phyloP scores from a whole-genome alignment of 768 basidiomycete species.

The Lepiota subincarnata region DNA sequence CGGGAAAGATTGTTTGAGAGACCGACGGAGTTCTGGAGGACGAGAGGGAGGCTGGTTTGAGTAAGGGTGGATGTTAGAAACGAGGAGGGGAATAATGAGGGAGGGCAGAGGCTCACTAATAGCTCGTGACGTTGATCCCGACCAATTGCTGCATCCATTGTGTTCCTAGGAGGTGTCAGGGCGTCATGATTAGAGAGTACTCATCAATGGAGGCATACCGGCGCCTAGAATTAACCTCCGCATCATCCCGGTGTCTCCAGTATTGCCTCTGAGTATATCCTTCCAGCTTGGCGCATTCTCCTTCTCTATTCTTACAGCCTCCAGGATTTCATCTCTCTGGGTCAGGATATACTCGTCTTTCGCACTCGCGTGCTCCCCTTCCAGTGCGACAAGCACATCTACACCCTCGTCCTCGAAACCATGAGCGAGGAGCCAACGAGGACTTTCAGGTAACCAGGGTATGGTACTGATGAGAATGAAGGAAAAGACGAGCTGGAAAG shows the following conservation, averaged over 20 bases:
- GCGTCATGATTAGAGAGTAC: neutral
- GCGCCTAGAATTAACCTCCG: conserved; percentile 38
- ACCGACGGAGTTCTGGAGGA: conserved; percentile 48
- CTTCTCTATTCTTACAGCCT: conserved; percentile 40
- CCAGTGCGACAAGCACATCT: conserved; percentile 37
- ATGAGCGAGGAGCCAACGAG: conserved; percentile 47
- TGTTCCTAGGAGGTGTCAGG: conserved; percentile 27
- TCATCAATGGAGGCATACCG: conserved; percentile 23
- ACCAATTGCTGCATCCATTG: conserved; percentile 52
- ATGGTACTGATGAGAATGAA: conserved; percentile 38
- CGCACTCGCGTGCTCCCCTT: conserved; percentile 31
- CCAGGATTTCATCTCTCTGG: conserved; percentile 38
- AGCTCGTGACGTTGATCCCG: conserved; percentile 50
- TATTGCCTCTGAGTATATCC: conserved; percentile 36
- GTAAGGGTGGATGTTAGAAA: neutral
- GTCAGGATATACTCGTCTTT: conserved; percentile 34
- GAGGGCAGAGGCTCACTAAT: conserved; percentile 31
- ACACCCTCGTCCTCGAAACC: conserved; percentile 38
- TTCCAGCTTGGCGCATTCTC: conserved; percentile 37
- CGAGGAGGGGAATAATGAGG: neutral
- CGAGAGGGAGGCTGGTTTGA: conserved; percentile 35
- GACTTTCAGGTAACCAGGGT: conserved; percentile 47
- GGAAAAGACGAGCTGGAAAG: conserved; percentile 46
- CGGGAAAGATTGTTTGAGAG: conserved; percentile 45
- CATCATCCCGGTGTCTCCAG: conserved; percentile 44